Evolutionary conservation across 768 basidiomycete species (phyloP).

Genomic region (Auriscalpium vulgare): DNA sequence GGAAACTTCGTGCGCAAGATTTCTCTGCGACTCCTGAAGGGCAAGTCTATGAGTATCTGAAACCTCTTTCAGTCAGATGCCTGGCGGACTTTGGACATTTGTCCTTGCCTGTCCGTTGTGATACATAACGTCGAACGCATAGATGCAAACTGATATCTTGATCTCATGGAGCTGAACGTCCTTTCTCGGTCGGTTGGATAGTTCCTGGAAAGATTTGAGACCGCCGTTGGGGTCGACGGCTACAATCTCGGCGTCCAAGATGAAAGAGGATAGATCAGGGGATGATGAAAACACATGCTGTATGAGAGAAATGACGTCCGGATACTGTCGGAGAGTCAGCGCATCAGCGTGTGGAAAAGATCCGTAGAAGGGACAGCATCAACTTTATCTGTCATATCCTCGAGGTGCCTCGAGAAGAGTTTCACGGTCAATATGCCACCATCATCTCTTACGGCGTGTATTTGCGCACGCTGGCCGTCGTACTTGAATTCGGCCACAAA

Average conservation of each 20-base stretch:
- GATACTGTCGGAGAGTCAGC: conserved; percentile 46
- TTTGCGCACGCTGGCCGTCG: conserved; percentile 81
- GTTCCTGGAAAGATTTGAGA: conserved; percentile 77
- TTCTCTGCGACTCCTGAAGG: conserved; percentile 64
- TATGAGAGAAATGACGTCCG: conserved; percentile 63
- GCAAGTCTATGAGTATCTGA: conserved; percentile 58
- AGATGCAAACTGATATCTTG: conserved; percentile 74
- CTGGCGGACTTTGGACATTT: conserved; percentile 2
- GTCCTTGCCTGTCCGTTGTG: conserved; percentile 65
- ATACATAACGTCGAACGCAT: conserved; percentile 85
- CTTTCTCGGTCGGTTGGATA: conserved; percentile 79
- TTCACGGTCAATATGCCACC: conserved; percentile 35
- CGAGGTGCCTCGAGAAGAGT: conserved; percentile 83
- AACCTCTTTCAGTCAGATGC: conserved; percentile 6
- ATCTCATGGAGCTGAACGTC: conserved; percentile 71
- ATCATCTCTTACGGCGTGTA: conserved; percentile 42
- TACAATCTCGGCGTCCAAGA: conserved; percentile 83
- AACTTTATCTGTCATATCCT: conserved; percentile 89
- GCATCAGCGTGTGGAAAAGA: background rate
- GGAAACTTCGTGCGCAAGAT: conserved; percentile 61
- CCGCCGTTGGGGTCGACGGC: conserved; percentile 66
- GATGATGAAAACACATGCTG: conserved; percentile 37
- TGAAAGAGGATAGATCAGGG: conserved; percentile 48
- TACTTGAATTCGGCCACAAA: conserved; percentile 90
- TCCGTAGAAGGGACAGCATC: background rate